A percentile compares a stretch with the other conserved stretches of the same genome.
phyloP scores from a whole-genome alignment of 306 rosid species.

The Acmispon strigosus region DNA sequence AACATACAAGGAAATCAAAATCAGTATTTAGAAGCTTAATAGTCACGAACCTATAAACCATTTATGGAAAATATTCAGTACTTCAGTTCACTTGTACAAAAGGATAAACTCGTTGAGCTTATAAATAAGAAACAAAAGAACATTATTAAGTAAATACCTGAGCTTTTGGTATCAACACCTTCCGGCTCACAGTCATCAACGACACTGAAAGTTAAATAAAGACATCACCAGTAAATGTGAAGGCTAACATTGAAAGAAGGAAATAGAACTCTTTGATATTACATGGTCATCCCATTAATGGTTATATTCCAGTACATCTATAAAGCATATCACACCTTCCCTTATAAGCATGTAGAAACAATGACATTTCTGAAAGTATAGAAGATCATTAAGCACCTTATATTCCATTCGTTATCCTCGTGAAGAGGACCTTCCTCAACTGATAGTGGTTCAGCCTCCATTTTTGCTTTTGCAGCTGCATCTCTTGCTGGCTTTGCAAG shows the following conservation, averaged over 20 bases:
- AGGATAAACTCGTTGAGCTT: background rate
- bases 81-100: background rate
- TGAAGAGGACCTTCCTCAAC: slow-evolving; percentile 65
- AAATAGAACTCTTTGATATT: background rate
- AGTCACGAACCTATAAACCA: background rate
- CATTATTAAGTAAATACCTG: slow-evolving; percentile 43
- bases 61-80: background rate
- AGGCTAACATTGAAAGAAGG: slow-evolving; percentile 1
- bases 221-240: background rate
- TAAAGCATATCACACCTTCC: background rate
- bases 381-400: slow-evolving; percentile 58
- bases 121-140: background rate
- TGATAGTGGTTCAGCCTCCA: slow-evolving; percentile 59
- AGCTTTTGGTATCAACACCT: slow-evolving; percentile 25
- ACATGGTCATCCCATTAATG: background rate
- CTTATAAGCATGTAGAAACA: background rate
- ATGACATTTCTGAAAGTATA: background rate
- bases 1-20: slow-evolving; percentile 6
- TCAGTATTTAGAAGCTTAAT: background rate
- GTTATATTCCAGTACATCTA: background rate
- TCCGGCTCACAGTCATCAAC: slow-evolving; percentile 52
- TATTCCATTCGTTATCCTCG: slow-evolving; percentile 89
- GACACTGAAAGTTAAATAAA: slow-evolving; percentile 50
- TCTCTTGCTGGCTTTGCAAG: slow-evolving; percentile 77
- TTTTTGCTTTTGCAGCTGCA: slow-evolving; percentile 81